Conservation (phyloP, 768 basidiomycete genomes). For the Leccinum boreale region DNA sequence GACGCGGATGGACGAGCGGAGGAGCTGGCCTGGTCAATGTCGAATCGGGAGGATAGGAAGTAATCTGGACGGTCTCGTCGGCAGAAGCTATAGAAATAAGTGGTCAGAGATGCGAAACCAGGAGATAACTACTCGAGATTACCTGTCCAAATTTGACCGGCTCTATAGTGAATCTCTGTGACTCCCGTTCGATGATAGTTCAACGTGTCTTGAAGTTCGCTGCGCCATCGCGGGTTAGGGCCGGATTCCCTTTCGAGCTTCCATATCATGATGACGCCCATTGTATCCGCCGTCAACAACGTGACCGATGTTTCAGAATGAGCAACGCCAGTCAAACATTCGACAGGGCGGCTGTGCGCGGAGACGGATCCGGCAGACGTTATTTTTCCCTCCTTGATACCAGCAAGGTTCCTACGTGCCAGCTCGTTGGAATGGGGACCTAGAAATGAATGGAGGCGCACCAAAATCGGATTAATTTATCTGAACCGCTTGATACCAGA, state of each 20-base stretch:
- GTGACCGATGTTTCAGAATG: constrained; percentile 44
- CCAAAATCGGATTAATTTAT: constrained; percentile 88
- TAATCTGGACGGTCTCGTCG: constrained; percentile 78
- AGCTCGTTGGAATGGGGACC: background rate
- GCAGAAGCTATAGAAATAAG: constrained; percentile 61
- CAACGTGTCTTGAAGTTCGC: constrained; percentile 52
- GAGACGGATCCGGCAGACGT: constrained; percentile 65
- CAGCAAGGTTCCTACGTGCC: constrained; percentile 58
- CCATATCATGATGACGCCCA: constrained; percentile 90
- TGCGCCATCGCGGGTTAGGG: constrained; percentile 46
- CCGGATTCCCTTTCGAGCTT: constrained; percentile 45
- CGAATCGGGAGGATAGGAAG: constrained; percentile 39
- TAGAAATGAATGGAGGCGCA: constrained; percentile 32
- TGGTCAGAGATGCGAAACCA: background rate
- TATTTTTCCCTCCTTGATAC: constrained; percentile 38
- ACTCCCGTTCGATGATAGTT: constrained; percentile 80
- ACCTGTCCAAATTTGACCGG: constrained; percentile 92
- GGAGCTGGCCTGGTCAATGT: constrained; percentile 38
- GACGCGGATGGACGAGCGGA: constrained; percentile 55
- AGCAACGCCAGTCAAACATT: constrained; percentile 60
- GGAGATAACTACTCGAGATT: background rate
- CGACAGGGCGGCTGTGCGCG: constrained; percentile 85
- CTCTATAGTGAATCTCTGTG: constrained; percentile 63
- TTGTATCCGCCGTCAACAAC: constrained; percentile 86
- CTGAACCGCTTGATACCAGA: constrained; percentile 84